Evolutionary conservation across 73 alveolate species (phyloP).

Genomic region (Paramecium sexaurelia): DNA sequence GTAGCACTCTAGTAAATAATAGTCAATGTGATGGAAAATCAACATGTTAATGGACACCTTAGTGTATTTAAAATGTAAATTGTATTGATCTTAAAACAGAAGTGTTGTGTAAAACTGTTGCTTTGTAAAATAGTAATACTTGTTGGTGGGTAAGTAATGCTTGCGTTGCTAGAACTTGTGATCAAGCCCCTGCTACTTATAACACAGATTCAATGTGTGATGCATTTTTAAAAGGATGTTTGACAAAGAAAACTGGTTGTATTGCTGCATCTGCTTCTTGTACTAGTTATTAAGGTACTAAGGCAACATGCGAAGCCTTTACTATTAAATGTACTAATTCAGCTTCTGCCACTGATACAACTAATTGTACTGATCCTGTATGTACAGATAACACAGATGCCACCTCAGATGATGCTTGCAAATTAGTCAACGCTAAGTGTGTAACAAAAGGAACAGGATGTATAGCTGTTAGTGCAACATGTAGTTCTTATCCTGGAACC

Average conservation of each 20-base stretch:
- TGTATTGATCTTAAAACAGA: neutral
- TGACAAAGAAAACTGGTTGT: neutral
- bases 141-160: neutral
- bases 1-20: neutral
- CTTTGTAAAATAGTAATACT: neutral
- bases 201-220: neutral
- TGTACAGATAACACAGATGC: neutral
- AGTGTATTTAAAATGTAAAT: neutral
- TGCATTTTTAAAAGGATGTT: neutral
- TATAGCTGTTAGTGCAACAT: neutral
- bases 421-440: neutral
- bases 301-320: neutral
- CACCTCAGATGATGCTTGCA: constrained; percentile 20
- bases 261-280: constrained; percentile 14
- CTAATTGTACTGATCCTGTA: neutral
- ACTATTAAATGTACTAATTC: neutral
- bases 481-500: constrained; percentile 3
- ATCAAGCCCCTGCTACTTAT: neutral
- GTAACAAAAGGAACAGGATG: constrained; percentile 44
- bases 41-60: constrained; percentile 2
- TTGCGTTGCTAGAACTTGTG: neutral
- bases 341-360: constrained; percentile 2
- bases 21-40: neutral
- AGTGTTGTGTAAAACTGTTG: neutral
- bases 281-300: neutral